These are phyloP conservation scores for Veloboletus limbatus DNA, from an alignment of 1,284 basidiomycete genomes.

Conservation along the genomic window DNA sequence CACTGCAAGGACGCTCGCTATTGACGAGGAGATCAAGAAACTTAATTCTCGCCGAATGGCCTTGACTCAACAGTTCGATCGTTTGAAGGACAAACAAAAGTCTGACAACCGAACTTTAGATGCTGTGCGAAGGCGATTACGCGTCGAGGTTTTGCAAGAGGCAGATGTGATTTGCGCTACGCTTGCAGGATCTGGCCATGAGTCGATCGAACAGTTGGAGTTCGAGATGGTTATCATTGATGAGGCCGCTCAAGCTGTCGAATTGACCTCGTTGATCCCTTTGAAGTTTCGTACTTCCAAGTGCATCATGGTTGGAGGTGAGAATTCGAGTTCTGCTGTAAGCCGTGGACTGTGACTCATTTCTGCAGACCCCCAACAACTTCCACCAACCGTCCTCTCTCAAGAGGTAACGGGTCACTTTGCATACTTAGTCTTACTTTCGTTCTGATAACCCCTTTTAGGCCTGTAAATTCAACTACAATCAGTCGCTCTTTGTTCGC, in stretches of 20 bases:
- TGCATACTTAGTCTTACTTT: neutral
- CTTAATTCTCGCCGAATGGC: constrained; percentile 63
- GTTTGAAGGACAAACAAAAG: constrained; percentile 78
- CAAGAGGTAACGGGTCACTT: constrained; percentile 48
- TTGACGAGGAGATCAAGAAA: constrained; percentile 70
- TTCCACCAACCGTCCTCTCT: constrained; percentile 96
- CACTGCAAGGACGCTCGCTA: constrained; percentile 41
- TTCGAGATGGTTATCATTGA: constrained; percentile 98
- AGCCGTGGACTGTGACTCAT: neutral
- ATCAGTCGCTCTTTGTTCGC: constrained; percentile 92
- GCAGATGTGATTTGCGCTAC: constrained; percentile 96
- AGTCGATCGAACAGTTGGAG: constrained; percentile 78
- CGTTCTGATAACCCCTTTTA: constrained; percentile 30
- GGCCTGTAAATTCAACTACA: constrained; percentile 80
- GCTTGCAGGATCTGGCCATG: constrained; percentile 90
- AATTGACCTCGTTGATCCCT: constrained; percentile 95
- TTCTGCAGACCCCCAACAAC: constrained; percentile 84
- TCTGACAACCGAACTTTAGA: constrained; percentile 74
- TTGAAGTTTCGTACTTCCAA: constrained; percentile 84
- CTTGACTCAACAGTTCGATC: constrained; percentile 71
- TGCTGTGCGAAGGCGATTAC: constrained; percentile 69
- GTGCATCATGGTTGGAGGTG: constrained; percentile 94
- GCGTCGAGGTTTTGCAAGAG: constrained; percentile 76
- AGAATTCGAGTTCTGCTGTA: constrained; percentile 17
- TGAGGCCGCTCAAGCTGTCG: constrained; percentile 97